Evolutionary conservation across 257 asterid species (phyloP), one percentile per base, ranked within the genome.

Genomic region (Solanum piurae): DNA sequence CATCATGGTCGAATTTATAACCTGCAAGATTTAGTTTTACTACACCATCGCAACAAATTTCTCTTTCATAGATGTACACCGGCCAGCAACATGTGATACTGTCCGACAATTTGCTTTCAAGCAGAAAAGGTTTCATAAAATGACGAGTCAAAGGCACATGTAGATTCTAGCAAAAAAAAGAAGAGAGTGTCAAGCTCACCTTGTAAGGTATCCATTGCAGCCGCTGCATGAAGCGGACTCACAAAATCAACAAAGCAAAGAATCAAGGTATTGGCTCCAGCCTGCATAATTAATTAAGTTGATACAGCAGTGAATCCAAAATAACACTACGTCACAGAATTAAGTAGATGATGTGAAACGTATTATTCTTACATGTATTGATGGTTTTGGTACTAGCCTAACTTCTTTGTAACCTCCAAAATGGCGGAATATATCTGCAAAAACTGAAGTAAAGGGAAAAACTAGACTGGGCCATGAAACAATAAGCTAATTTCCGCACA

Each of bases 151-250:
- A 79, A 76, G 55, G 23, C 33, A 75, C 83, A 38, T 38, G 58
- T 31, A 11, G 4, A 38, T 12, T 42, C 49, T 42, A 42, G 40
- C 9, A 46, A 42, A 13, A 52, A 16, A 79, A n/a, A n/a, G 27
- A 80, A 44, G 68, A n/a, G 85, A 9, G 36, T 16, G 68, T 46
- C 20, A 80, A 71, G 29, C 89, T 88, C 86, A 95, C 98, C 98
- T 93, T 96, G 96, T 72, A 94, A 89, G 68, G 96, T 95, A 82
- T 93, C 95, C 98, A 94, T 90, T 5, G 98, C 97, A 34, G 96
- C 93, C 72, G 95, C 98, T 25, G 99, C 97, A 93, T 94, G 95
- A 74, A 95, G 96, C 89, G 98, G 98, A 88, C 93, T 94, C 73
- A 77, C 87, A 79, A 96, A 96, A 91, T 96, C 98, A 91, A 95